phyloP scores from a whole-genome alignment of 345 rosid genomes.

The Eucalyptus caleyi region DNA sequence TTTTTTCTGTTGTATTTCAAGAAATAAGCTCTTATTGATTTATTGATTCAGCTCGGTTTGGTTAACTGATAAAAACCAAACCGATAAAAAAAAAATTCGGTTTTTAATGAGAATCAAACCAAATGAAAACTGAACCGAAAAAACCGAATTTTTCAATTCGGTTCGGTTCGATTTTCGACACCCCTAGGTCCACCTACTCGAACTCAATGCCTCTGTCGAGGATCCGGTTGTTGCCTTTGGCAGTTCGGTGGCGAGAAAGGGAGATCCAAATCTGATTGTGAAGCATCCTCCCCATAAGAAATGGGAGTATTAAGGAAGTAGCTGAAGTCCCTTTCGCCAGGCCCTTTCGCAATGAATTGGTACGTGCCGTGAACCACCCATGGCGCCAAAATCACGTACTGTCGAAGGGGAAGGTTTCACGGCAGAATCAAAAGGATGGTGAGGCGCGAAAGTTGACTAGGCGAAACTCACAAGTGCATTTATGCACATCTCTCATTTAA shows the following conservation, averaged over 20 bases:
- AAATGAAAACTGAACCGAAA: too few species aligned
- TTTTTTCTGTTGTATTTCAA: too few species aligned
- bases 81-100: too few species aligned
- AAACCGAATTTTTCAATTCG: too few species aligned
- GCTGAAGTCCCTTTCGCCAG: conserved; percentile 11
- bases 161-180: too few species aligned
- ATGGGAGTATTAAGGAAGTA: conserved; percentile 13
- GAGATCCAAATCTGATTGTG: conserved; percentile 50
- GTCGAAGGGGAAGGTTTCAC: neutral
- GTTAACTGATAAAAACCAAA: too few species aligned
- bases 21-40: too few species aligned
- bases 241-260: conserved; percentile 29
- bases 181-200: conserved; percentile 48
- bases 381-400: conserved; percentile 42
- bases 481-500: neutral
- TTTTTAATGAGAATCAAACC: too few species aligned
- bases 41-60: too few species aligned
- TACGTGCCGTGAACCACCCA: conserved; percentile 28
- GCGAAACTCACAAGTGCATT: neutral
- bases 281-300: conserved; percentile 16
- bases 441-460: neutral
- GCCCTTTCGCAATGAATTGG: neutral
- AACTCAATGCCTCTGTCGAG: conserved; percentile 44
- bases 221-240: conserved; percentile 33
- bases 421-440: neutral